These are phyloP conservation scores for Discostella pseudostelligera DNA, from an alignment of 108 stramenopile genomes.

Conservation along the genomic window DNA sequence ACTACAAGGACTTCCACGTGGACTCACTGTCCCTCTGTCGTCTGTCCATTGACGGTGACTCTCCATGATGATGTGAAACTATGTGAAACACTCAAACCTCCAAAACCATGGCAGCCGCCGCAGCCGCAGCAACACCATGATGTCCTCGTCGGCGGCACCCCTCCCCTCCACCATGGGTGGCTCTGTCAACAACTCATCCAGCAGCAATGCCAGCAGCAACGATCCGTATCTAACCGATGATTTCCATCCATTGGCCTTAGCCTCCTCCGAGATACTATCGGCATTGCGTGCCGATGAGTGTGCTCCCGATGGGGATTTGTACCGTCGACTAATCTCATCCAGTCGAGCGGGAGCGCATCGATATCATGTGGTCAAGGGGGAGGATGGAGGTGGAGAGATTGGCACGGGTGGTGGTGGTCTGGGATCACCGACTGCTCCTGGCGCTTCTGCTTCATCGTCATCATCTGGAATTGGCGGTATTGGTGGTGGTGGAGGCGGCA, in stretches of 20 bases:
- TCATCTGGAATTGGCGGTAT: background rate
- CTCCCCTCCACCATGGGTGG: background rate
- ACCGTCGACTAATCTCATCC: constrained; percentile 56
- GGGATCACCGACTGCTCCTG: background rate
- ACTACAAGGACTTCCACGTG: no score
- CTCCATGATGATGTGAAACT: no score
- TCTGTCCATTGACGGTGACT: no score
- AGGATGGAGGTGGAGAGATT: constrained; percentile 7
- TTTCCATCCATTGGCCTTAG: constrained; percentile 66
- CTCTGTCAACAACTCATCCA: background rate
- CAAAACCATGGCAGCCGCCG: no score
- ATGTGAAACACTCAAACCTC: no score
- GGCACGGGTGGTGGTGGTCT: constrained; percentile 2
- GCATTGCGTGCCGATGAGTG: constrained; percentile 78
- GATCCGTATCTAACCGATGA: constrained; percentile 73
- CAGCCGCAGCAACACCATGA: no score
- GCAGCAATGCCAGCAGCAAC: constrained; percentile 2
- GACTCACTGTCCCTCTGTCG: background rate
- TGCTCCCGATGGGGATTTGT: constrained; percentile 73
- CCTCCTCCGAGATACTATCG: constrained; percentile 56
- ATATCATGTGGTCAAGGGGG: constrained; percentile 17
- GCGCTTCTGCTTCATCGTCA: background rate
- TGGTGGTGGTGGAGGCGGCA: background rate
- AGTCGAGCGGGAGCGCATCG: constrained; percentile 10
- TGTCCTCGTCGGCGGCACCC: background rate